Percentiles rank a stretch among this genome's conserved stretches.
Evolutionary conservation across 2,329 filamentous ascomycete species (phyloP).

Genomic region (Aspergillus melleus): DNA sequence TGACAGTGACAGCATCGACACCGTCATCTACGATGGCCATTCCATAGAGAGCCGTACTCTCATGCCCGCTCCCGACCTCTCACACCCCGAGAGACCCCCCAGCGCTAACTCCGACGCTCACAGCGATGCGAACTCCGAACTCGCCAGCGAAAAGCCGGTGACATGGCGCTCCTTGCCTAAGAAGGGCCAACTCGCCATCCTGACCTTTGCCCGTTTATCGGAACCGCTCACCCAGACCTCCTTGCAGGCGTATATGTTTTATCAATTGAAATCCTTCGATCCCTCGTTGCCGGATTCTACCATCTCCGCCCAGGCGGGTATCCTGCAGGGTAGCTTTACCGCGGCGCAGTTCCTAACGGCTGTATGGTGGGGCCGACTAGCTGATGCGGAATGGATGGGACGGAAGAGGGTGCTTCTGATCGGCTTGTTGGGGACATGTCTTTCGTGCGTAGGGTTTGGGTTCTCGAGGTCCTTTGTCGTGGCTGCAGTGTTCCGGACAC

Average conservation of each 20-base stretch:
- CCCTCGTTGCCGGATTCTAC: slow-evolving; percentile 57
- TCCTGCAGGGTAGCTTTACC: slow-evolving; percentile 77
- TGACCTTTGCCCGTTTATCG: slow-evolving; percentile 75
- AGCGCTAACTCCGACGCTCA: slow-evolving; percentile 14
- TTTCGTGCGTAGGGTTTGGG: slow-evolving; percentile 68
- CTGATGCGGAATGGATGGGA: slow-evolving; percentile 64
- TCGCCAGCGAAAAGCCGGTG: slow-evolving; percentile 47
- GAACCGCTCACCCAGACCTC: slow-evolving; percentile 82
- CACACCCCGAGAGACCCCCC: slow-evolving; percentile 14
- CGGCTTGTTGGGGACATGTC: slow-evolving; percentile 68
- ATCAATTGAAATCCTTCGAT: slow-evolving; percentile 80
- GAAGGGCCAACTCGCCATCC: slow-evolving; percentile 74
- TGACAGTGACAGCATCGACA: slow-evolving; percentile 20
- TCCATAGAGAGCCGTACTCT: slow-evolving; percentile 10
- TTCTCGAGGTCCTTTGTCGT: slow-evolving; percentile 63
- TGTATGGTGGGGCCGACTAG: slow-evolving; percentile 75
- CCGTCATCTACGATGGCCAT: slow-evolving; percentile 16
- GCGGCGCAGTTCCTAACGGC: slow-evolving; percentile 80
- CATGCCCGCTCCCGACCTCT: slow-evolving; percentile 16
- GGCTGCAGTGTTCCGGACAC: slow-evolving; percentile 64
- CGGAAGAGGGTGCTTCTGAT: slow-evolving; percentile 77
- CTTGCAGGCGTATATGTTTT: slow-evolving; percentile 79
- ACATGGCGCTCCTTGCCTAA: slow-evolving; percentile 73
- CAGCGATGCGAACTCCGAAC: slow-evolving; percentile 15
- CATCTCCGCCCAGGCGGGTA: slow-evolving; percentile 74